Evolutionary conservation across 2,329 filamentous ascomycete genomes (phyloP), one percentile per base, ranked within the genome.

Genomic region (Rasamsonia emersonii): DNA sequence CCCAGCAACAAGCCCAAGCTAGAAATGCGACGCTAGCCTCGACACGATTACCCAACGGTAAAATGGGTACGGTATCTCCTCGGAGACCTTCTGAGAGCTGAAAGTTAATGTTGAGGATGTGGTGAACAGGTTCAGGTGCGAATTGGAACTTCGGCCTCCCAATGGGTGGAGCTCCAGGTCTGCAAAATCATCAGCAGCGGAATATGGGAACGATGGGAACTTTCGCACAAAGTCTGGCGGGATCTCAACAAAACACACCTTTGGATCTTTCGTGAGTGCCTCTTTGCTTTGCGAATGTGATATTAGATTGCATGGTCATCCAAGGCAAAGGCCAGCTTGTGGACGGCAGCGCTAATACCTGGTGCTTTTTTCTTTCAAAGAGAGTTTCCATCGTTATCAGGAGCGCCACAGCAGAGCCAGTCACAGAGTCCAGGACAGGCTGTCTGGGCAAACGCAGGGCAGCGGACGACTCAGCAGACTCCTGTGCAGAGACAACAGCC

Each of bases 311-410:
- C n/a, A n/a, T n/a, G n/a, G n/a, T n/a, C n/a, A 18, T 15, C 18
- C 13, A n/a, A 13, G 7, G 18, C 5, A 6, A 6, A 28, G 21
- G 24, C 4, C 33, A 21, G 8, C 16, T 13, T 23, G 16, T 18
- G 15, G 9, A 16, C 11, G 7, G 7, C 11, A 15, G 14, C 10
- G 7, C 21, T 16, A 8, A 14, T 10, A 20, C 15, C 28, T 26
- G 19, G 5, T 16, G 14, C 13, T 32, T 36, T 23, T 33, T 23
- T 32, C 30, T 44, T 38, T 28, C n/a, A 30, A 40, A 79, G 75
- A 49, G 75, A 79, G 49, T 79, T 79, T 36, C 75, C 75, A 28
- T 74, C 71, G 8, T 57, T 79, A 45, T 75, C 73, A 26, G 70
- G 71, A 35, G 65, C 67, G 11, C 64, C 72, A 18, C 71, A 75